Base-by-base conservation (phyloP, 768 basidiomycete genomes). In the Boletus rubroflammeus region DNA sequence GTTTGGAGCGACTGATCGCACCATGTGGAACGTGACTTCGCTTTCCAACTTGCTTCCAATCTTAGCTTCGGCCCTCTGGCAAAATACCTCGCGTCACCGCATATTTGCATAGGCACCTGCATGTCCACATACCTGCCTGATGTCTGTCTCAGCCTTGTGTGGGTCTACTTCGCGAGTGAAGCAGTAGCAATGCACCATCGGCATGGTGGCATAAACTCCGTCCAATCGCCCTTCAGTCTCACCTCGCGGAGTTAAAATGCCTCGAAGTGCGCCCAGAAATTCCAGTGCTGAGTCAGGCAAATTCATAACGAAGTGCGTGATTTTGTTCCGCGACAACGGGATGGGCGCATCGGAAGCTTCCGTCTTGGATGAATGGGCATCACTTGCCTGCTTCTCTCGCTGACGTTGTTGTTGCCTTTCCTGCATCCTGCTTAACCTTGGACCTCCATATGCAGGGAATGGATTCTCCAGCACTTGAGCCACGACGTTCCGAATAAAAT, bases 271-370 rank as follows among this genome's bases (percentile, higher is more conserved):
- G 64, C 90, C 89, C 48, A 99, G 77, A 73, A 98, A 98, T 34
- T 81, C 77, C 51, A 98, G 83, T 0, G 95, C 97, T 25, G 88
- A 86, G 61, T 92, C 93, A 3, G 97, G 97, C 19, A 99, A 78
- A 70, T 99, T 99, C 94, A 99, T 96, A n/a, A 97, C 88, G 65
- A 92, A 94, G 67, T 97, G 96, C 13, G 83, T 73, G 59, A 97
- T 83, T 41, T 79, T 73, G 51, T 70, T 75, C 54, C 88, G 82
- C 35, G 75, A 67, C 8, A 69, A 73, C 41, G 61, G 21, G 19
- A 49, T 51, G 4, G 57, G 21, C 19, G 53, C 59, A 34, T 51
- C 29, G 41, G 58, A 47, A n/a, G 25, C 50, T 28, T 58, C 41
- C n/a, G 38, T 25, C 42, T 42, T 40, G 44, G 53, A 21, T 26